Evolutionary conservation across 2,329 filamentous ascomycete genomes (phyloP).

Genomic region (Epichloe coenophiala): DNA sequence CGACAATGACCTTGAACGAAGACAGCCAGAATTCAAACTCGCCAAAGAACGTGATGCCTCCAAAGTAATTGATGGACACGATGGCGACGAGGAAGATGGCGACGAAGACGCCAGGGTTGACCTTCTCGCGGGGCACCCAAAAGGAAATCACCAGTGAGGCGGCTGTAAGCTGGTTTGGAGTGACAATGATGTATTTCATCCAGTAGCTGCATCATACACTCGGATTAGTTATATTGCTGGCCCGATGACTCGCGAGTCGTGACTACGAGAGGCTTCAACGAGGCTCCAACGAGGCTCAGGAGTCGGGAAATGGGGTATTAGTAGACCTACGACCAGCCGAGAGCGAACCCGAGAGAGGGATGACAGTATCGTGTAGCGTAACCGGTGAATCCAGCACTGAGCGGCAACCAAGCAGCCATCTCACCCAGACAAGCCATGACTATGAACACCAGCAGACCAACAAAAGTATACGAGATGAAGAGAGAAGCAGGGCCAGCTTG

Average conservation of each 20-base stretch:
- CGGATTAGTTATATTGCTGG: slow-evolving; percentile 6
- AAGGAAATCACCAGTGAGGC: slow-evolving; percentile 66
- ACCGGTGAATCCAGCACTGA: slow-evolving; percentile 67
- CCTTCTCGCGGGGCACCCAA: slow-evolving; percentile 50
- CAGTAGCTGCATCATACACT: slow-evolving; percentile 31
- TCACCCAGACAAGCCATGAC: slow-evolving; percentile 75
- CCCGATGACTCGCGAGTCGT: not conserved
- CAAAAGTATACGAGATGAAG: slow-evolving; percentile 56
- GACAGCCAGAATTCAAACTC: slow-evolving; percentile 51
- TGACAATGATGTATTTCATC: slow-evolving; percentile 75
- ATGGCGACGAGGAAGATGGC: slow-evolving; percentile 53
- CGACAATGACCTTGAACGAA: slow-evolving; percentile 55
- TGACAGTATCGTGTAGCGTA: slow-evolving; percentile 71
- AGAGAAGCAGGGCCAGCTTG: slow-evolving; percentile 49
- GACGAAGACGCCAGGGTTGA: slow-evolving; percentile 73
- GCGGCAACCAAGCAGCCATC: slow-evolving; percentile 73
- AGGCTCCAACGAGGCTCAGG: not conserved
- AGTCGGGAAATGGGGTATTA: not conserved
- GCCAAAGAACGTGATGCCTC: slow-evolving; percentile 52
- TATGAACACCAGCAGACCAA: slow-evolving; percentile 61
- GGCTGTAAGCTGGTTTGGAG: slow-evolving; percentile 74
- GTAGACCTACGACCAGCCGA: slow-evolving; percentile 52
- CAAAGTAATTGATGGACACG: slow-evolving; percentile 48
- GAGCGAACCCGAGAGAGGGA: slow-evolving; percentile 65
- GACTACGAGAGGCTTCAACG: too few species aligned